Conservation (phyloP, 1,284 basidiomycete genomes). For the Coniferiporia sulphurascens region DNA sequence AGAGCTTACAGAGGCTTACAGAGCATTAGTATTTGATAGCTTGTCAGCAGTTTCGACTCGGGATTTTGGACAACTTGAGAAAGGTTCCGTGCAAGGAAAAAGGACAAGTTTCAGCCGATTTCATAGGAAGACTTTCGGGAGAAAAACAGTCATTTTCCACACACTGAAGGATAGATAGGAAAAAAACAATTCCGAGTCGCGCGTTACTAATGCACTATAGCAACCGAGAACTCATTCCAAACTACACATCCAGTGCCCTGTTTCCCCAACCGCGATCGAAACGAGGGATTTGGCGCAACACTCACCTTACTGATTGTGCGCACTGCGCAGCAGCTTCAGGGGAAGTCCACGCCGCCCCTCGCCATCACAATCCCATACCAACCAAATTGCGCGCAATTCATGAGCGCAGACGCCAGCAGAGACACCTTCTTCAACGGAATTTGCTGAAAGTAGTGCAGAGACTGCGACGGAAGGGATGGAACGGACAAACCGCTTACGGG, state of each 20-base stretch:
- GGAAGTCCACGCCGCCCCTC: slow-evolving; percentile 79
- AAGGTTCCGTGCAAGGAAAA: too few species aligned
- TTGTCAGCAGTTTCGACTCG: too few species aligned
- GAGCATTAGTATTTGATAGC: too few species aligned
- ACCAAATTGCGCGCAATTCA: slow-evolving; percentile 71
- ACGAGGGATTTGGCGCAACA: slow-evolving; percentile 83
- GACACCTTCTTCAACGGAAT: slow-evolving; percentile 46
- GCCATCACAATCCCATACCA: slow-evolving; percentile 81
- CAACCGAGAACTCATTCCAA: slow-evolving; percentile 50
- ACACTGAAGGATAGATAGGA: slow-evolving; percentile 14
- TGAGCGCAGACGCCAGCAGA: slow-evolving; percentile 55
- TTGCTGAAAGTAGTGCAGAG: slow-evolving; percentile 62
- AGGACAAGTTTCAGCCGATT: too few species aligned
- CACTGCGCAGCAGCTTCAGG: slow-evolving; percentile 73
- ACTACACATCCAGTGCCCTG: slow-evolving; percentile 73
- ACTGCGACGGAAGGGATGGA: slow-evolving; percentile 90
- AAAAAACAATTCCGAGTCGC: too few species aligned
- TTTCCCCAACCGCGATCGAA: slow-evolving; percentile 69
- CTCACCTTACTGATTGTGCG: slow-evolving; percentile 83
- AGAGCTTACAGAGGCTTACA: too few species aligned
- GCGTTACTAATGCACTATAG: slow-evolving; percentile 6
- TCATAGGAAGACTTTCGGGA: too few species aligned
- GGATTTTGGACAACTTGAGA: too few species aligned
- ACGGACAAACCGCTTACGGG: slow-evolving; percentile 20
- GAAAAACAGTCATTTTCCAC: too few species aligned